These are phyloP conservation scores for Theileria annulata DNA, from an alignment of 169 alveolate genomes.

Conservation along the genomic window DNA sequence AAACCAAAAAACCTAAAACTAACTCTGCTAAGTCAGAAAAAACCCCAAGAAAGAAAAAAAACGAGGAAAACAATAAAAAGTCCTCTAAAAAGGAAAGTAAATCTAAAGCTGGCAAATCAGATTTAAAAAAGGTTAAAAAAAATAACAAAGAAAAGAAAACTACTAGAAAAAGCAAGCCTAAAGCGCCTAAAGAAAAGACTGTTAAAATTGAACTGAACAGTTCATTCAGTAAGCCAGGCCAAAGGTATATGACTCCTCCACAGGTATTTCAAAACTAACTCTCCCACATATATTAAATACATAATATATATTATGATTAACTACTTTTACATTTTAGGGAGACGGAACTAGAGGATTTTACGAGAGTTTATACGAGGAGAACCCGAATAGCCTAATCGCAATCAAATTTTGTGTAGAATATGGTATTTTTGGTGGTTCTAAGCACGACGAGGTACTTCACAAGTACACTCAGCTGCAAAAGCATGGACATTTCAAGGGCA, in stretches of 20 bases:
- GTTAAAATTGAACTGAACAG: conserved; percentile 44
- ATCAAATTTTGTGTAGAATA: conserved; percentile 78
- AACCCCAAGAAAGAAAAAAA: neutral
- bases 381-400: conserved; percentile 87
- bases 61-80: conserved; percentile 22
- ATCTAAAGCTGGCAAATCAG: conserved; percentile 9
- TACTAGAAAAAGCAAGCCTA: conserved; percentile 6
- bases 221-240: conserved; percentile 71
- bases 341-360: conserved; percentile 90
- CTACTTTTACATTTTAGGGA: conserved; percentile 65
- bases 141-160: conserved; percentile 22
- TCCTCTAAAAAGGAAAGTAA: neutral
- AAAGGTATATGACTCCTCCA: conserved; percentile 87
- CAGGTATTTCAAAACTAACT: conserved; percentile 47
- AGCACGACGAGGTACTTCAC: conserved; percentile 54
- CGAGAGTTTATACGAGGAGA: conserved; percentile 85
- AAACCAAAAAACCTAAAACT: neutral
- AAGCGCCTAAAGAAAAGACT: neutral
- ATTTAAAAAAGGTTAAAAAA: neutral
- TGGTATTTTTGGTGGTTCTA: conserved; percentile 75
- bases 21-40: conserved; percentile 1
- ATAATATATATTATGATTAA: neutral
- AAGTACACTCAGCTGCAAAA: conserved; percentile 46
- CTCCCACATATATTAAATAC: neutral
- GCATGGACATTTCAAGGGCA: conserved; percentile 55